Base-by-base conservation (phyloP, 345 rosid species). In the Linum tenue region DNA sequence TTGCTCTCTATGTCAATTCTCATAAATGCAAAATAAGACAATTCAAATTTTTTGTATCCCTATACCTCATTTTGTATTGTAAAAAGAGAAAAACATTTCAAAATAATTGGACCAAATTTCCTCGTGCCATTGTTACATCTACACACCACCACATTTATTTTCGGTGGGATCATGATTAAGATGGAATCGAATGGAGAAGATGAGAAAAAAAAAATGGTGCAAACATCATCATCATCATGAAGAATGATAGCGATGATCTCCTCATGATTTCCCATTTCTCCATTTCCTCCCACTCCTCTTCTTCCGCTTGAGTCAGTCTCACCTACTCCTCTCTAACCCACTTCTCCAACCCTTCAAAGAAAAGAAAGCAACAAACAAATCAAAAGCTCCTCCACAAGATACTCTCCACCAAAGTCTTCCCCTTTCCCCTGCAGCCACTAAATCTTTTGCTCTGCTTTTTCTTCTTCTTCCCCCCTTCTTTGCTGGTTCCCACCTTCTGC, bases 401-500 rank as follows among this genome's bases (percentile, higher is more conserved):
- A 36, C 8, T 3, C 62, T 11, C 4, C 71, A 42, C 35, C 60
- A 48, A 48, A 48, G 53, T 48, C 53, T 4, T 48, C 53, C 44
- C 44, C 44, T 22, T 22, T 22, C 31, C 53, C 15, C 56, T 56
- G 15, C 74, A 50, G 8, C 50, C 10, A 22, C 31, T 22, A 22
- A 22, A 22, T 57, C 51, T 31, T 4, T 67, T 59, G n/a, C 31
- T 31, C 31, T 64, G 22, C 42, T 41, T 67, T 48, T 62, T 66
- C 31, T 44, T 37, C 22, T 16, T 58, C 58, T 38, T 36, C 40
- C 59, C 37, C n/a, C 39, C 22, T 37, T 37, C 7, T 59, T 39
- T 22, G 31, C 31, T 22, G 31, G 31, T 22, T 22, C 31, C 31
- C 63, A 82, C 82, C 86, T 58, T 82, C 79, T 41, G 67, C 81